Conservation (phyloP, 2,329 filamentous ascomycete species). For the Aspergillus sp. region DNA sequence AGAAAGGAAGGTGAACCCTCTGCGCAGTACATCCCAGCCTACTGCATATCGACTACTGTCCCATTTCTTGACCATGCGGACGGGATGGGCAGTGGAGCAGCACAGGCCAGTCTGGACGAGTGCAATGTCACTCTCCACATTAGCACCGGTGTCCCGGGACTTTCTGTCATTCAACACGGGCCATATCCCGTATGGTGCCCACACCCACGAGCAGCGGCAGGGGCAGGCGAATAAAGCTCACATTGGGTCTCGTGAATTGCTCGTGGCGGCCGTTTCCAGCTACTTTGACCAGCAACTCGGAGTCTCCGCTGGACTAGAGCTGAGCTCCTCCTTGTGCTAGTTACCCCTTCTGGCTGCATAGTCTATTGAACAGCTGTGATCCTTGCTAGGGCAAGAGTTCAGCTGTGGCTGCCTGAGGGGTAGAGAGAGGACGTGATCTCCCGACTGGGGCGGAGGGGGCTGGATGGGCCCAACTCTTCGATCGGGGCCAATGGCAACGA, state of each 20-base stretch:
- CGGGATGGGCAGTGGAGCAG: background rate
- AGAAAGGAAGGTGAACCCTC: background rate
- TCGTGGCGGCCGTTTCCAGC: background rate
- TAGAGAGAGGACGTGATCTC: conserved; percentile 1
- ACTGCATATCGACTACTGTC: background rate
- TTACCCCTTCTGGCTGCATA: background rate
- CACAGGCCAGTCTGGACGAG: background rate
- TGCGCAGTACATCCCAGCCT: background rate
- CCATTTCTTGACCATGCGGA: background rate
- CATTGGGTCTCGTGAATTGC: background rate
- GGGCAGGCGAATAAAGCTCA: background rate
- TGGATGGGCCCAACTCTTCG: background rate
- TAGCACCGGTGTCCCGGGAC: conserved; percentile 1
- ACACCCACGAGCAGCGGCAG: background rate
- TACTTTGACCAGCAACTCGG: background rate
- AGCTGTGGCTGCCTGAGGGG: conserved; percentile 9
- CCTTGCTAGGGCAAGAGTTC: background rate
- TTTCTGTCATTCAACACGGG: background rate
- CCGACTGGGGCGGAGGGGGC: background rate
- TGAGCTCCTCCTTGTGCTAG: background rate
- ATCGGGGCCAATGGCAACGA: background rate
- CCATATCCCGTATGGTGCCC: background rate
- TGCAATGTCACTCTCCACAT: background rate
- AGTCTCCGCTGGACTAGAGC: background rate
- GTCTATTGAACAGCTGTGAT: conserved; percentile 1